Conservation (phyloP, 2,329 filamentous ascomycete species). For the Fusarium miscanthi region DNA sequence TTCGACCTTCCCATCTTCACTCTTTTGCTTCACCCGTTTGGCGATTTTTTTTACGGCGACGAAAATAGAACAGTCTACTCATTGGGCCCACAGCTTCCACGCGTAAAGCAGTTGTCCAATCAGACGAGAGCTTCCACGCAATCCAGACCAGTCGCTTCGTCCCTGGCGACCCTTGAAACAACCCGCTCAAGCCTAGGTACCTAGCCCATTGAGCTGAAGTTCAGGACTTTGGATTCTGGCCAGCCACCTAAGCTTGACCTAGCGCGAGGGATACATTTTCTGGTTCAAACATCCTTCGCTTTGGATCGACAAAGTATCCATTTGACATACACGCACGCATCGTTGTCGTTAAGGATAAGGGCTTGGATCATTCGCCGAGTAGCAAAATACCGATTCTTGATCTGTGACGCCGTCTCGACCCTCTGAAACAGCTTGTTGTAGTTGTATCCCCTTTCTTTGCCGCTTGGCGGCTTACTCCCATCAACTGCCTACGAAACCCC, state of each 20-base stretch:
- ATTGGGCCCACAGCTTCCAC: constrained; percentile 34
- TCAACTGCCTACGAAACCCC: constrained; percentile 12
- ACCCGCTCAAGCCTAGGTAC: neutral
- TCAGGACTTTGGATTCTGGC: constrained; percentile 21
- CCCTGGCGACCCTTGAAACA: constrained; percentile 34
- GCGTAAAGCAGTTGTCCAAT: constrained; percentile 36
- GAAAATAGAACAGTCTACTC: constrained; percentile 7
- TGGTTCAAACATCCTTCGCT: constrained; percentile 10
- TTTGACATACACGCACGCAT: neutral
- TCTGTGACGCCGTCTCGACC: constrained; percentile 11
- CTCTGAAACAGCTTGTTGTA: constrained; percentile 29
- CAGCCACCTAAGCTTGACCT: constrained; percentile 31
- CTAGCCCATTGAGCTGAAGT: constrained; percentile 16
- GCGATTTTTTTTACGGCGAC: constrained; percentile 2
- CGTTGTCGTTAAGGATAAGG: neutral
- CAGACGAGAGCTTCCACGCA: constrained; percentile 36
- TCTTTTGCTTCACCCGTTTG: constrained; percentile 2
- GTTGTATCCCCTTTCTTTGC: constrained; percentile 38
- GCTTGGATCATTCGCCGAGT: neutral
- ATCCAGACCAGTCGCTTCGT: constrained; percentile 31
- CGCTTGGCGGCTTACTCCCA: constrained; percentile 32
- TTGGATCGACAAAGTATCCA: neutral
- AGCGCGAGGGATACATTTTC: constrained; percentile 11
- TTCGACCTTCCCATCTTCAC: neutral
- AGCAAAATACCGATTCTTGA: constrained; percentile 6